phyloP scores from a whole-genome alignment of 75 land plant genomes.

The Azolla pinnata region DNA sequence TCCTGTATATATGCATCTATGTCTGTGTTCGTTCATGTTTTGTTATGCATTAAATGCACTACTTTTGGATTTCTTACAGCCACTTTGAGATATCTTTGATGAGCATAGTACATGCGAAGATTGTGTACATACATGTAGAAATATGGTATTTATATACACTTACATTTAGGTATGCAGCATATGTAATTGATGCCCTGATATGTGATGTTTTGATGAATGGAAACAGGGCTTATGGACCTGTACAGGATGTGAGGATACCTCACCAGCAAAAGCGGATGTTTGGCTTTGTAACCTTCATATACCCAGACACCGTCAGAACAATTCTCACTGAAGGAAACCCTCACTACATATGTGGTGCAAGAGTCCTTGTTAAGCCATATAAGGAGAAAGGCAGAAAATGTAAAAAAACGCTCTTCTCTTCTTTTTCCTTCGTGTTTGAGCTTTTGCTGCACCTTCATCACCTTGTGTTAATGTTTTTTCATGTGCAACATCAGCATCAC shows the following conservation, averaged over 20 bases:
- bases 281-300: conserved; percentile 39
- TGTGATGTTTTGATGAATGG: too few relatives aligned
- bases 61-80: conserved; percentile 1
- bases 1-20: not conserved
- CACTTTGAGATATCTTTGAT: not conserved
- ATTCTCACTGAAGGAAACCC: conserved; percentile 38
- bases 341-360: conserved; percentile 38
- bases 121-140: too few relatives aligned
- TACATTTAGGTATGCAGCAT: too few relatives aligned
- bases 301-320: conserved; percentile 32
- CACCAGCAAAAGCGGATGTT: conserved; percentile 45
- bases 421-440: too few relatives aligned
- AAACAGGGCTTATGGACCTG: conserved; percentile 45
- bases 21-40: not conserved
- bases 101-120: not conserved
- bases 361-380: conserved; percentile 39
- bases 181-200: not conserved
- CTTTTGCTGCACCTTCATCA: too few relatives aligned
- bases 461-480: too few relatives aligned
- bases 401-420: too few relatives aligned
- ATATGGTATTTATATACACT: too few relatives aligned
- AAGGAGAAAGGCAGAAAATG: conserved; percentile 33
- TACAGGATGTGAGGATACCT: conserved; percentile 36
- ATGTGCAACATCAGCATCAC: too few relatives aligned
- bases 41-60: too few relatives aligned